Evolutionary conservation across 176 grass and related monocot species (phyloP), one percentile per base, ranked within the genome.

Genomic region (Ensete glaucum): DNA sequence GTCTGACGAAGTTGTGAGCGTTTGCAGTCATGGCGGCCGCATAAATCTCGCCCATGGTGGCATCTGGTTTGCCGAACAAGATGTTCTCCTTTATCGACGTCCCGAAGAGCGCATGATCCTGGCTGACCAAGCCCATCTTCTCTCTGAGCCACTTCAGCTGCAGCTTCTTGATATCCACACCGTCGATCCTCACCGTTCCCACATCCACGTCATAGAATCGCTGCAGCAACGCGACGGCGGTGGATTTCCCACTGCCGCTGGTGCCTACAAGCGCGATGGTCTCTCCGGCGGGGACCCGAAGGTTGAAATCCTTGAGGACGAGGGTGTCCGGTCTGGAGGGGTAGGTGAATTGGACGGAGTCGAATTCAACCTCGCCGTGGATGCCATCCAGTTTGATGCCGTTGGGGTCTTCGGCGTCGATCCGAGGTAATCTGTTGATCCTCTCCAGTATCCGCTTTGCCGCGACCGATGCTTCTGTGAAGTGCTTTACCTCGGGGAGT

Each of bases 11-110:
- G 73, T 91, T 91, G 76, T 98, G 95, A 76, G 95, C 95, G 75
- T 99, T 99, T 57, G 95, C 95, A 70, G 95, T 93, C 95, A 91
- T 91, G 53, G 95, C 88, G n/a, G 95, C 90, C 24, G 90, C 90
- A 71, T 99, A 87, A 17, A 99, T 77, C 85, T 99, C 95, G 50
- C 91, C 86, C 83, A 80, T 73, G 51, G 90, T 89, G 15, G 95
- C 95, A 62, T 87, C 90, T 3, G 82, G 86, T 72, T 99, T 99
- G 27, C 95, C 88, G 2, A 99, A 87, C 81, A 99, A 76, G 72
- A 99, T 94, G 80, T 99, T 99, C 71, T 94, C 90, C 77, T 82
- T 93, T 80, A 99, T 84, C 17, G 95, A 99, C 2, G 95, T 91
- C 19, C 95, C 95, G 12, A 98, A 98, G 22, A 98, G 76, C 13